Evolutionary conservation across 495 filamentous ascomycete genomes (phyloP).

Genomic region (Penicillium arizonense): DNA sequence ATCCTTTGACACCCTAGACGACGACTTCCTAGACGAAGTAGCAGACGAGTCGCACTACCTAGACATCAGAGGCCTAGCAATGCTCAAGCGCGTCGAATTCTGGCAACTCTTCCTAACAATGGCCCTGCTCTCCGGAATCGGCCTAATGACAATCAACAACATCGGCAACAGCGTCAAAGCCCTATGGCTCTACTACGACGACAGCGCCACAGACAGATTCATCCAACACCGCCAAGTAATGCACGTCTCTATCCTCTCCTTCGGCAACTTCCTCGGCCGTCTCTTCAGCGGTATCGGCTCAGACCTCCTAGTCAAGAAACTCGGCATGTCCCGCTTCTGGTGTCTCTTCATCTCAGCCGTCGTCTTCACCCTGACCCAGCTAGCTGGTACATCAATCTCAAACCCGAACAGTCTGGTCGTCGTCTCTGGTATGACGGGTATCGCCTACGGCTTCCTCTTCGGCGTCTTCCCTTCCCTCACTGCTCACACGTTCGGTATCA

Average conservation of each 20-base stretch:
- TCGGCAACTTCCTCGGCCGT: conserved; percentile 80
- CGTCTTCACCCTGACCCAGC: conserved; percentile 79
- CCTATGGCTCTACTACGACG: conserved; percentile 81
- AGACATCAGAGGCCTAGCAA: conserved; percentile 85
- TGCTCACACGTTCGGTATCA: conserved; percentile 86
- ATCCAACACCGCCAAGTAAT: conserved; percentile 81
- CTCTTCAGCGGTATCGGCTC: conserved; percentile 72
- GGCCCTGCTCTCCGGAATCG: conserved; percentile 86
- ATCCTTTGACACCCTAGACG: conserved; percentile 34
- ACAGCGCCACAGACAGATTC: conserved; percentile 67
- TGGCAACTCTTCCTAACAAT: conserved; percentile 87
- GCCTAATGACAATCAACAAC: conserved; percentile 99
- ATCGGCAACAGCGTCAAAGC: conserved; percentile 87
- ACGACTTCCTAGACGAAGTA: conserved; percentile 39
- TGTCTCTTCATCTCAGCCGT: conserved; percentile 73
- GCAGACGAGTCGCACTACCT: conserved; percentile 59
- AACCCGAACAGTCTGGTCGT: conserved; percentile 76
- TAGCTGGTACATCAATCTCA: conserved; percentile 72
- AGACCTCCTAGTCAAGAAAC: conserved; percentile 78
- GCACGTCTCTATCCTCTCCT: conserved; percentile 89
- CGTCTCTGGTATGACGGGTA: conserved; percentile 78
- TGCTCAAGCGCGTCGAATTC: conserved; percentile 78
- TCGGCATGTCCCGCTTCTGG: conserved; percentile 83
- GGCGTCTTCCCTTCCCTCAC: conserved; percentile 92
- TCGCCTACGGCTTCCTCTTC: conserved; percentile 93